These are phyloP conservation scores for Boletus mariae DNA, from an alignment of 1,284 basidiomycete species.

Conservation along the genomic window DNA sequence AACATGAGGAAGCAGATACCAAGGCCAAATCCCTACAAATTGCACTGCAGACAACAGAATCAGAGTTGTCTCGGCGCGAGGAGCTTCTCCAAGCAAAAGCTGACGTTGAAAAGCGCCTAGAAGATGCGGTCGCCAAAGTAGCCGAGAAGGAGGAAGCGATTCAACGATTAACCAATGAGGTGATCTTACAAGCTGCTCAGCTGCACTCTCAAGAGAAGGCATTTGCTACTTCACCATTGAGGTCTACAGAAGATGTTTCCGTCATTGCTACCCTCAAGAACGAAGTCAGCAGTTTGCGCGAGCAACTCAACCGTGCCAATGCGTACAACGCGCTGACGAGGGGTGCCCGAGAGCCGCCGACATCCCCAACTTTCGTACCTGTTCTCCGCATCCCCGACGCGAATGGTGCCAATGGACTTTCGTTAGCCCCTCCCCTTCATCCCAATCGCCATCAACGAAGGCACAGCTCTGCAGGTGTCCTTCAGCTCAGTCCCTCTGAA, in stretches of 20 bases:
- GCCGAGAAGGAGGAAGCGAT: constrained; percentile 86
- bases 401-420: constrained; percentile 40
- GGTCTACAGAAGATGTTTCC: constrained; percentile 76
- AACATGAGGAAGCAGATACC: constrained; percentile 86
- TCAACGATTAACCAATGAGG: constrained; percentile 74
- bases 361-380: constrained; percentile 80
- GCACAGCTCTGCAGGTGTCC: constrained; percentile 83
- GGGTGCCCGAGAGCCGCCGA: constrained; percentile 66
- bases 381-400: constrained; percentile 57
- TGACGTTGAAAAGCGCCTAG: constrained; percentile 79
- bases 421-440: constrained; percentile 29
- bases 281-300: constrained; percentile 88
- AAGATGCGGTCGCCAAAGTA: constrained; percentile 72
- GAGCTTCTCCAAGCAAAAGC: constrained; percentile 75
- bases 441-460: constrained; percentile 67
- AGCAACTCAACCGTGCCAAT: constrained; percentile 93
- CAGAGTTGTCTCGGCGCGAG: constrained; percentile 73
- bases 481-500: constrained; percentile 57
- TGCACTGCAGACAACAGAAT: constrained; percentile 71
- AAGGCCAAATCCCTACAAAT: constrained; percentile 73
- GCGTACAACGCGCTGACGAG: constrained; percentile 83
- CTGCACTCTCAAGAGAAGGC: constrained; percentile 79
- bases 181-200: constrained; percentile 70
- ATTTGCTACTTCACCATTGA: constrained; percentile 55
- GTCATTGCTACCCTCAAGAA: constrained; percentile 87